A percentile compares a stretch with the other conserved stretches of the same genome.
phyloP scores from a whole-genome alignment of 306 rosid genomes.

The barrel medic (Medicago truncatula) region MtrunA17r5.0-ANR NC_053043.1:18362501-18363000 shows the following conservation, averaged over 20 bases:
- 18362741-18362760: background rate
- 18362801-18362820: no score
- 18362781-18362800: no score
- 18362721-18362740: background rate
- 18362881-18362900: no score
- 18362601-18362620: background rate
- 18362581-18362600: conserved; percentile 24
- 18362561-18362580: conserved; percentile 8
- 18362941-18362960: no score
- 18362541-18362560: background rate
- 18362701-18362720: background rate
- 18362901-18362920: no score
- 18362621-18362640: background rate
- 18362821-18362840: no score
- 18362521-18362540: background rate
- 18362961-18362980: no score
- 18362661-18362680: background rate
- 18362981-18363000: no score
- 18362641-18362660: background rate
- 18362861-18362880: no score
- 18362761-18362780: background rate
- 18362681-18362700: background rate
- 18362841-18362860: no score
- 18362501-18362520: background rate
- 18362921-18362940: no score